Percentiles rank a stretch among this genome's conserved stretches.
These are phyloP conservation scores for Colletotrichum tofieldiae DNA, from an alignment of 2,329 filamentous ascomycete species.

Conservation along the genomic window DNA sequence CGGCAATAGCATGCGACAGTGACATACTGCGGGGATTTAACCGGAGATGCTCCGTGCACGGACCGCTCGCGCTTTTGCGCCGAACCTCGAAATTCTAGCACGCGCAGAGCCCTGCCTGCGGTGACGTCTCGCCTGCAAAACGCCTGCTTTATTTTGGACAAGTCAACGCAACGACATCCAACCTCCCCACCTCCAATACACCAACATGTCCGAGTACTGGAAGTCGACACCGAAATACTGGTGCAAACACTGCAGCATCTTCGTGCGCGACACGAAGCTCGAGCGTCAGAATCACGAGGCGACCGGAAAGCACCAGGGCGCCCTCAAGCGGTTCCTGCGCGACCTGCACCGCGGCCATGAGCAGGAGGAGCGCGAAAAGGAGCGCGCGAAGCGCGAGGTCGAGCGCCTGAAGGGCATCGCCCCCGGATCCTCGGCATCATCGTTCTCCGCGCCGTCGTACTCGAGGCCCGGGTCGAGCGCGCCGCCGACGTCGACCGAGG, in stretches of 20 bases:
- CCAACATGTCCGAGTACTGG: constrained; percentile 94
- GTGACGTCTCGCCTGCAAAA: constrained; percentile 21
- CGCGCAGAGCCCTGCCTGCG: background rate
- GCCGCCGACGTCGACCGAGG: constrained; percentile 60
- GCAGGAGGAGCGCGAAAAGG: constrained; percentile 84
- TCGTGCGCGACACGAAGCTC: constrained; percentile 92
- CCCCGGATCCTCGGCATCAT: constrained; percentile 56
- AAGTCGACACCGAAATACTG: constrained; percentile 98
- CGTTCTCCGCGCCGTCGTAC: constrained; percentile 50
- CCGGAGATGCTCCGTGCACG: background rate
- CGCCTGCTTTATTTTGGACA: background rate
- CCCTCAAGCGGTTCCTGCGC: constrained; percentile 89
- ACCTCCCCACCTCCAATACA: background rate
- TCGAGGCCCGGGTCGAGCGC: constrained; percentile 46
- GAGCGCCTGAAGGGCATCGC: constrained; percentile 87
- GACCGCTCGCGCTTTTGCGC: background rate
- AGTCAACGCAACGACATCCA: constrained; percentile 1
- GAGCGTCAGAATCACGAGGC: constrained; percentile 92
- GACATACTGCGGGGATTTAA: background rate
- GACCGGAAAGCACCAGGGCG: constrained; percentile 86
- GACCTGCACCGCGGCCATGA: constrained; percentile 91
- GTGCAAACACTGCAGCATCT: constrained; percentile 97
- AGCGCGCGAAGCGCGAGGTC: constrained; percentile 87
- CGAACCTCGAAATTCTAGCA: constrained; percentile 30
- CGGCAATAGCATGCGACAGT: background rate